Conservation (phyloP, 2,329 filamentous ascomycete genomes). For the Claviceps sp. region DNA sequence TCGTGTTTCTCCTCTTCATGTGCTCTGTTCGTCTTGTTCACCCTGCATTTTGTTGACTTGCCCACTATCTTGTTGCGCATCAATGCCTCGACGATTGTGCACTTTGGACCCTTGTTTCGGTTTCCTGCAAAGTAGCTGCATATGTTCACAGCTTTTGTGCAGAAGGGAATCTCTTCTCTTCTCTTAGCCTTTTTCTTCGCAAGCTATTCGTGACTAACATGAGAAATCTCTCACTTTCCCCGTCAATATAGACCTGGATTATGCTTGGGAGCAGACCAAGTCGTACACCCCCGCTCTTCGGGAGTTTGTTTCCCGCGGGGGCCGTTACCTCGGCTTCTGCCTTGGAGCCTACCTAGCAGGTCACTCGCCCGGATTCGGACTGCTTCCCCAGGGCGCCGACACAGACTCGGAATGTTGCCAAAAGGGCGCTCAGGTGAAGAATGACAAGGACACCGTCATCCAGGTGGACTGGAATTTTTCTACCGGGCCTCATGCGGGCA, state of each 20-base stretch:
- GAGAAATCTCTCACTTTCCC: background rate
- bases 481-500: constrained; percentile 8
- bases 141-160: background rate
- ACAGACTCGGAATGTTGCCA: constrained; percentile 8
- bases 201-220: background rate
- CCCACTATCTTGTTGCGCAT: background rate
- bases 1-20: background rate
- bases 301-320: constrained; percentile 12
- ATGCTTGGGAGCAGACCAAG: constrained; percentile 10
- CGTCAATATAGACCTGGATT: constrained; percentile 9
- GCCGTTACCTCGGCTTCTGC: constrained; percentile 16
- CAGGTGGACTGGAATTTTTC: constrained; percentile 14
- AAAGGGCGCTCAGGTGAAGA: constrained; percentile 9
- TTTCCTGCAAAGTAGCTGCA: background rate
- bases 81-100: background rate
- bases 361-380: constrained; percentile 10
- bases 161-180: background rate
- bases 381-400: constrained; percentile 10
- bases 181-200: background rate
- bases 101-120: background rate
- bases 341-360: constrained; percentile 17
- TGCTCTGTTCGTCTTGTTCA: background rate
- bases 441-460: constrained; percentile 11
- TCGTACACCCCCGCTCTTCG: constrained; percentile 7
- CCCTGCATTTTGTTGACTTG: background rate